These are phyloP conservation scores for Trichothecium sympodiale DNA, from an alignment of 2,329 filamentous ascomycete species.

Conservation along the genomic window DNA sequence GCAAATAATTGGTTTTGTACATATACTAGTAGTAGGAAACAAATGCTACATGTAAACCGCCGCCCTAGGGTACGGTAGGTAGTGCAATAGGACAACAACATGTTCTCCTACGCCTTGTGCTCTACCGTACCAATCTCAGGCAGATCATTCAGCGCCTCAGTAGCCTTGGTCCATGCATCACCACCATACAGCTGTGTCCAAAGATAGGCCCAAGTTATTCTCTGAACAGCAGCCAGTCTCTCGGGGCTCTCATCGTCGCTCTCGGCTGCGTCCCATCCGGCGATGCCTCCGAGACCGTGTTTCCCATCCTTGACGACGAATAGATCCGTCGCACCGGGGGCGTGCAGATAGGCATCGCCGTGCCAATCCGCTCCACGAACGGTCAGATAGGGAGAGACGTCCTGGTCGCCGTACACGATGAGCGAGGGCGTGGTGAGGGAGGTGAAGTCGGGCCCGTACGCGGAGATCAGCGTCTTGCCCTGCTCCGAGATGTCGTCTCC, in stretches of 20 bases:
- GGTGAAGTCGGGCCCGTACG: slow-evolving; percentile 10
- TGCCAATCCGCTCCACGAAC: slow-evolving; percentile 14
- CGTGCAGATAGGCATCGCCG: slow-evolving; percentile 10
- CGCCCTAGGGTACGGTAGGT: no score
- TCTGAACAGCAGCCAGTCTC: slow-evolving; percentile 11
- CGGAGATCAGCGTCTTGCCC: slow-evolving; percentile 10
- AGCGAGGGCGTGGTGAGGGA: slow-evolving; percentile 11
- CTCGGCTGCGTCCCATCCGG: slow-evolving; percentile 15
- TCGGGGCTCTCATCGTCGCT: slow-evolving; percentile 13
- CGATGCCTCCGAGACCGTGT: slow-evolving; percentile 15
- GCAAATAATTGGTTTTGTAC: no score
- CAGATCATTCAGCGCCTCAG: no score
- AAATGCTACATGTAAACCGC: no score
- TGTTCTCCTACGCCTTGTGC: no score
- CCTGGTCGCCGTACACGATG: slow-evolving; percentile 13
- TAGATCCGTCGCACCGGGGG: slow-evolving; percentile 10
- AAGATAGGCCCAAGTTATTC: slow-evolving; percentile 14
- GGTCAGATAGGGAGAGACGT: slow-evolving; percentile 11
- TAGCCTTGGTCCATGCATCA: no score
- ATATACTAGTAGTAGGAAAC: no score
- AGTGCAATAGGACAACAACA: no score
- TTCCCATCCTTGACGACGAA: slow-evolving; percentile 11
- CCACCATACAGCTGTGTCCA: slow-evolving; percentile 9
- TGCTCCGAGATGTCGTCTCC: slow-evolving; percentile 7
- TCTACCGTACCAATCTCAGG: no score